Evolutionary conservation across 192 early-diverging fungal species (phyloP), one percentile per base, ranked within the genome.

Genomic region (Linnemannia zychae): DNA sequence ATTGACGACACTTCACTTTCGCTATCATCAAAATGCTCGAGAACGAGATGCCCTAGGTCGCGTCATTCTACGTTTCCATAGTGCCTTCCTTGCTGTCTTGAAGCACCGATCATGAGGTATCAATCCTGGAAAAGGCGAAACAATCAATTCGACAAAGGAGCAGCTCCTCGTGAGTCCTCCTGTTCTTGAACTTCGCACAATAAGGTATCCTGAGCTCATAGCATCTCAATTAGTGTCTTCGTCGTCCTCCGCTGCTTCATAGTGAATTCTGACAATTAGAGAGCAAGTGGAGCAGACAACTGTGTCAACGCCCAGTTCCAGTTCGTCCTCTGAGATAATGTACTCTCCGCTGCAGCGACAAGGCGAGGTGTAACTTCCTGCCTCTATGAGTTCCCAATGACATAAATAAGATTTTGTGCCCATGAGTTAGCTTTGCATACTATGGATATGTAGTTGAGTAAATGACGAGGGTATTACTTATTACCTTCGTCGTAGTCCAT

Each of bases 301-400:
- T 11, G 92, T 91, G 16, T 95, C 92, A 1, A 89, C 82, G 0
- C 94, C 94, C 2, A 67, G 52, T 48, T 94, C 95, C 74, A 96
- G 75, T 65, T 95, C 93, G 28, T 90, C 85, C 52, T 96, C 94
- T 0, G 82, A 77, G 17, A 96, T 93, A 17, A 76, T 48, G 75
- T 95, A 94, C 37, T 70, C 76, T 37, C 93, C 91, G 17, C 93
- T 90, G 87, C 95, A 96, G 33, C 95, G 89, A 75, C 95, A 96
- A 6, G 88, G 82, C 7, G 88, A 84, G 18, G 91, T 79, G 69
- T 91, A 96, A 1, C 66, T 68, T 0, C 78, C 65, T 20, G 63
- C 48, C 40, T 88, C 87, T 89, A 40, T 75, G 33, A 33, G 0
- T 7, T 2, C 5, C 36, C 7, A 70, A 57, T 36, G 40, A 33